Base-by-base conservation (phyloP, 352 stramenopile genomes). In the Pythium folliculosum region DNA sequence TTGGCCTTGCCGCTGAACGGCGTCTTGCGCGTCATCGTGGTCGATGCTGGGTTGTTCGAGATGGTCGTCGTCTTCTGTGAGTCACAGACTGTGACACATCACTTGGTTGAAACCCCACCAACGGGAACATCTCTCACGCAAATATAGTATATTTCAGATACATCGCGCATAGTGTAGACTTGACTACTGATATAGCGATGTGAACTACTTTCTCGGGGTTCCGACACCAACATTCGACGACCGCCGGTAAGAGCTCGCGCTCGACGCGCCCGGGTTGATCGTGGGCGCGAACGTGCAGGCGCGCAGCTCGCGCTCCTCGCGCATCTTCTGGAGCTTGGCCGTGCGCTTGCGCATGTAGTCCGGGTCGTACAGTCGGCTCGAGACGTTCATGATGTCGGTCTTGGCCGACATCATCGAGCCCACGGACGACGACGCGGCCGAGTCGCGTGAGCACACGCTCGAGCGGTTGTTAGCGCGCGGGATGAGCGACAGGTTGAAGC, bases 1-100 rank as follows among this genome's bases (percentile, higher is more conserved):
- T 95, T 95, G 65, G 84, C 84, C 63, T 95, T 95, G 67, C 84
- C 85, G 60, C 84, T 93, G 63, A 95, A 95, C n/a, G 84, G 87
- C 73, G 86, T 93, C 75, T 87, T 91, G 63, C 80, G 68, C 22
- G 78, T 68, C 60, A 75, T 75, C 25, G 5, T 30, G 40, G 8
- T 54, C 21, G 1, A 23, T 49, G 25, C 21, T 23, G 21, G 30
- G 10, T 19, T 57, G 16, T 44, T 57, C 25, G 27, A 32, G 27
- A 32, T n/a, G 14, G 40, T 47, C 40, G 40, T 47, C 17, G 40
- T 6, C 9, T 19, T 47, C 40, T 47, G 40, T 44, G 38, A 44
- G 5, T 10, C 9, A 37, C 32, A 37, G 32, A 37, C n/a, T n/a
- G n/a, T 32, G 27, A 32, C 27, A 32, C 27, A 32, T 32, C 27